These are phyloP conservation scores for Alternaria arbusti DNA, from an alignment of 2,329 filamentous ascomycete genomes.

Conservation along the genomic window DNA sequence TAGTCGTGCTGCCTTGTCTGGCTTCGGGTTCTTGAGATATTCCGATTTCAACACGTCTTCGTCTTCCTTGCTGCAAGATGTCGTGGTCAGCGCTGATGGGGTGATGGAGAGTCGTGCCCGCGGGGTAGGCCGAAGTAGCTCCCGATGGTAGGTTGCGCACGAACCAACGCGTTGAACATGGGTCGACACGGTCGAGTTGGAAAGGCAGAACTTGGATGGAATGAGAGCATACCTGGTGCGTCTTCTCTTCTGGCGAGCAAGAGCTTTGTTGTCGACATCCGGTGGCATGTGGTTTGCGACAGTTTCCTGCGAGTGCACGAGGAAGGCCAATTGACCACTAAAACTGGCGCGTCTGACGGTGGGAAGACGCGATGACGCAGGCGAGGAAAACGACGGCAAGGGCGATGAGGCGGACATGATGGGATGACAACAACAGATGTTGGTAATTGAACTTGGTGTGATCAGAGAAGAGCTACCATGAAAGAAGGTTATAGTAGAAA, in stretches of 20 bases:
- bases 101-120: constrained; percentile 27
- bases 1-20: constrained; percentile 85
- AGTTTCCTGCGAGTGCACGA: constrained; percentile 66
- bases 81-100: constrained; percentile 36
- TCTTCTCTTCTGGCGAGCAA: constrained; percentile 66
- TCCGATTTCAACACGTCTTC: constrained; percentile 87
- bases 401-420: constrained; percentile 33
- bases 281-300: constrained; percentile 63
- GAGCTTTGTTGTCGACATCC: constrained; percentile 64
- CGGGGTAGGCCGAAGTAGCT: constrained; percentile 27
- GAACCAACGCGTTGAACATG: constrained; percentile 39
- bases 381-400: constrained; percentile 35
- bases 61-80: constrained; percentile 65
- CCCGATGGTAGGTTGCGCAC: constrained; percentile 28
- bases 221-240: constrained; percentile 62
- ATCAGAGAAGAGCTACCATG: constrained; percentile 17
- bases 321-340: constrained; percentile 57
- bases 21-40: constrained; percentile 84
- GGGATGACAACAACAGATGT: background rate
- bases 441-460: background rate
- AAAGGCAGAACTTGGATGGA: constrained; percentile 15
- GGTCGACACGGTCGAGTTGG: constrained; percentile 23
- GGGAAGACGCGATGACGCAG: constrained; percentile 24
- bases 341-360: constrained; percentile 36
- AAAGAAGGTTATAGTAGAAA: constrained; percentile 15